phyloP scores from a whole-genome alignment of 495 filamentous ascomycete species.

The Lophiotrema nucula region DNA sequence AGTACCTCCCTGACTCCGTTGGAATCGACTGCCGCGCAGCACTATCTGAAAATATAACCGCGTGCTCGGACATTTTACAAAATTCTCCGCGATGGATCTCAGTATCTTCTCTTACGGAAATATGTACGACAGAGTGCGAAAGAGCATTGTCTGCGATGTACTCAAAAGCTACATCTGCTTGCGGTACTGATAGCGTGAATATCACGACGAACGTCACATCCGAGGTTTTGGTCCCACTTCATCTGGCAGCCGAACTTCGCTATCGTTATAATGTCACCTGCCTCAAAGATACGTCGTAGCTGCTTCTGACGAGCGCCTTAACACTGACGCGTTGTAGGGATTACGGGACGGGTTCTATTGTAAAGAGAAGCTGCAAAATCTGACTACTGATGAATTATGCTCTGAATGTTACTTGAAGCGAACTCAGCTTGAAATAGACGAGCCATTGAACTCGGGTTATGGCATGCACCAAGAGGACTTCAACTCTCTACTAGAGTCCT shows the following conservation, averaged over 20 bases:
- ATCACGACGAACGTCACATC: not conserved
- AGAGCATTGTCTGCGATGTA: not conserved
- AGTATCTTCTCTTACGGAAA: not conserved
- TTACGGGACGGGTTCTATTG: not conserved
- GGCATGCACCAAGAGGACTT: not conserved
- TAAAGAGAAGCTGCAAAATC: not conserved
- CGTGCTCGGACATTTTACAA: not conserved
- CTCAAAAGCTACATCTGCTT: not conserved
- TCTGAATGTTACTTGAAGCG: not conserved
- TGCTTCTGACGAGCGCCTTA: not conserved
- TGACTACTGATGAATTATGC: not conserved
- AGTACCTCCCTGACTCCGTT: not conserved
- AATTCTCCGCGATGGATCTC: not conserved
- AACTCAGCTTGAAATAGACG: not conserved
- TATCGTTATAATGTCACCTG: not conserved
- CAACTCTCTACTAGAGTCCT: not conserved
- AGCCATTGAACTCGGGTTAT: not conserved
- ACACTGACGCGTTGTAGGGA: not conserved
- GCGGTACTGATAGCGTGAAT: not conserved
- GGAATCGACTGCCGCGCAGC: not conserved
- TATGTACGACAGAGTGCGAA: not conserved
- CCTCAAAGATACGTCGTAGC: not conserved
- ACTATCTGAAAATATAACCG: not conserved
- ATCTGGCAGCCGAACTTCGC: not conserved
- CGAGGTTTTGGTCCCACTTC: not conserved